These are phyloP conservation scores for Penicillium daleae DNA, from an alignment of 495 filamentous ascomycete genomes.

Conservation along the genomic window DNA sequence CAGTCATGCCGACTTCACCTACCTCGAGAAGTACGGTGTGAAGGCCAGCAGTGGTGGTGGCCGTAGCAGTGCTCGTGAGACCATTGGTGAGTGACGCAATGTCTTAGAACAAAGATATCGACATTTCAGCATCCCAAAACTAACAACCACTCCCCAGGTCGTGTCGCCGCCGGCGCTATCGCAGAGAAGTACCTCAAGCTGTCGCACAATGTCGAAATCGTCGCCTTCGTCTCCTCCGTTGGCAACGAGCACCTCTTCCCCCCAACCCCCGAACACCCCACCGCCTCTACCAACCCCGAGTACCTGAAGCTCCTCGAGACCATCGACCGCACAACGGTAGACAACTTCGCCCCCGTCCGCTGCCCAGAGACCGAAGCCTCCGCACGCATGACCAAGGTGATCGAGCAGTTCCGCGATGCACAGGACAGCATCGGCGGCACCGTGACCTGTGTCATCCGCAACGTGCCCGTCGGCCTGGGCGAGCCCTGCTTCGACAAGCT, in stretches of 20 bases:
- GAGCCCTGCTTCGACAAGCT: conserved; percentile 97
- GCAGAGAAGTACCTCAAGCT: conserved; percentile 89
- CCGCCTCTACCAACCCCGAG: conserved; percentile 75
- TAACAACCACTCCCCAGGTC: conserved; percentile 47
- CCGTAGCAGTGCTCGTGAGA: conserved; percentile 90
- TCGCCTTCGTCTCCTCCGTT: conserved; percentile 87
- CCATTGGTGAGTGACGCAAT: conserved; percentile 64
- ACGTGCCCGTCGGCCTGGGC: conserved; percentile 83
- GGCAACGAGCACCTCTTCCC: conserved; percentile 84
- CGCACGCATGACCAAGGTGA: conserved; percentile 74
- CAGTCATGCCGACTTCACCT: conserved; percentile 95
- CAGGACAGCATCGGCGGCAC: conserved; percentile 93
- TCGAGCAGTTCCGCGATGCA: conserved; percentile 78
- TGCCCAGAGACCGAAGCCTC: conserved; percentile 73
- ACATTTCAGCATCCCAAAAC: not conserved
- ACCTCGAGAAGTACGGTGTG: conserved; percentile 95
- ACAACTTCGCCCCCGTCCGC: conserved; percentile 80
- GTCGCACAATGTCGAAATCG: conserved; percentile 84
- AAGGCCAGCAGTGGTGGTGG: conserved; percentile 93
- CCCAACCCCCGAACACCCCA: conserved; percentile 73
- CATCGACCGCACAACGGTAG: conserved; percentile 79
- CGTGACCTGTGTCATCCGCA: conserved; percentile 94
- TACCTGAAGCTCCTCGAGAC: conserved; percentile 77
- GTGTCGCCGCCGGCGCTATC: conserved; percentile 93
- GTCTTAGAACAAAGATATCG: not conserved